A percentile compares a stretch with the other conserved stretches of the same genome.
Evolutionary conservation across 345 rosid species (phyloP).

Genomic region (Lumnitzera littorea): DNA sequence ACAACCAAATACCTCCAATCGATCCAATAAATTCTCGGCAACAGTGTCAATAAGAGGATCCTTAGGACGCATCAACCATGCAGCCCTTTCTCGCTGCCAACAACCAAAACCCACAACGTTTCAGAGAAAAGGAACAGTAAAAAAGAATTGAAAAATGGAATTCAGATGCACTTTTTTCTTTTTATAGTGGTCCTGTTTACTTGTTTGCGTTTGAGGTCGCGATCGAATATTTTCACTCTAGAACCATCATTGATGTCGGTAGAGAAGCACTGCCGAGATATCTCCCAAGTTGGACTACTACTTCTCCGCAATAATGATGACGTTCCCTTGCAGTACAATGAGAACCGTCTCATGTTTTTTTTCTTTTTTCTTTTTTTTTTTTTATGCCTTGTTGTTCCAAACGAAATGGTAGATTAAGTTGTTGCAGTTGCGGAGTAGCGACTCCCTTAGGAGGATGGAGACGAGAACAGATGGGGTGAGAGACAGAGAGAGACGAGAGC

Average conservation of each 20-base stretch:
- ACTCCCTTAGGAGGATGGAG: too few species aligned
- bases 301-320: neutral
- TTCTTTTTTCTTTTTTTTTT: neutral
- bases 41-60: constrained; percentile 78
- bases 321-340: neutral
- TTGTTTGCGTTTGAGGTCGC: constrained; percentile 79
- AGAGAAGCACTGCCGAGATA: constrained; percentile 5
- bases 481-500: too few species aligned
- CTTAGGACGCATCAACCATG: constrained; percentile 65
- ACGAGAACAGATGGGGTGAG: too few species aligned
- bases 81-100: constrained; percentile 92
- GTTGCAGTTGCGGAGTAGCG: too few species aligned
- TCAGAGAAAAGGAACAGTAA: neutral
- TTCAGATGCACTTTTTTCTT: neutral
- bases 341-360: constrained; percentile 1
- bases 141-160: neutral
- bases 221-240: constrained; percentile 69
- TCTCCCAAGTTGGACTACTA: neutral
- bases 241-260: constrained; percentile 21
- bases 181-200: constrained; percentile 18
- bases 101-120: constrained; percentile 10
- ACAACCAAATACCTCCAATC: constrained; percentile 49
- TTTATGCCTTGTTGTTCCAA: neutral
- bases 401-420: too few species aligned
- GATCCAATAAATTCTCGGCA: constrained; percentile 85